Base-by-base conservation (phyloP, 768 basidiomycete species). In the Boletus huronensis region DNA sequence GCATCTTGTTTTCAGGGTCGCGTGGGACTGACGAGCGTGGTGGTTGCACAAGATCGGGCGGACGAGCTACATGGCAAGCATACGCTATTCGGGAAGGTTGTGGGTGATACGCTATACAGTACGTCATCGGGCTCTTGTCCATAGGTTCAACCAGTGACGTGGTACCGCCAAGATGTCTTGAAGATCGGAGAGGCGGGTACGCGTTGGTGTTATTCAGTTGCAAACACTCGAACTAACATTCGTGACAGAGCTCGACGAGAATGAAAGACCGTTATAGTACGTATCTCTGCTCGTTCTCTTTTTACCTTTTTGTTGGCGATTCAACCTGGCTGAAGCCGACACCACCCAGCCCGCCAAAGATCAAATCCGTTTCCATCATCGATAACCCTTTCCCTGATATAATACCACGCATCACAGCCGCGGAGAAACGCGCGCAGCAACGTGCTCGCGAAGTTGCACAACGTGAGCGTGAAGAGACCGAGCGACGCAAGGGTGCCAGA, bases 371-470 rank as follows among this genome's bases (percentile, higher is more conserved):
- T 28, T 82, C 85, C 10, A 89, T 99, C 49, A 66, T 93, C 29
- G 93, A 97, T 50, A 96, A 98, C 66, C 96, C 97, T 0, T 98
- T 97, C 68, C 82, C 87, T 50, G 95, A 98, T 65, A 97, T 98
- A 59, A 81, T 94, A 35, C 96, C 96, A 5, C 86, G 97, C 25
- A 99, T 98, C 56, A 99, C 97, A 1, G 93, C 94, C 1, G 92
- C 85, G 2, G 97, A 98, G 73, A 87, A 88, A 58, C 81, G 86
- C 38, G 86, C 78, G 0, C 97, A 99, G 67, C 87, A 87, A 57
- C 80, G 80, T 50, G 96, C 95, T 2, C 81, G 84, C 38, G 85
- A 92, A 64, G 79, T 83, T 57, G 85, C 82, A 1, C 86, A 86
- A 61, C 78, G 80, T 48, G 89, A 93, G 67, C 75, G 88, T n/a